These are phyloP conservation scores for Neospermospora avenae DNA, from an alignment of 2,329 filamentous ascomycete genomes.

Conservation along the genomic window DNA sequence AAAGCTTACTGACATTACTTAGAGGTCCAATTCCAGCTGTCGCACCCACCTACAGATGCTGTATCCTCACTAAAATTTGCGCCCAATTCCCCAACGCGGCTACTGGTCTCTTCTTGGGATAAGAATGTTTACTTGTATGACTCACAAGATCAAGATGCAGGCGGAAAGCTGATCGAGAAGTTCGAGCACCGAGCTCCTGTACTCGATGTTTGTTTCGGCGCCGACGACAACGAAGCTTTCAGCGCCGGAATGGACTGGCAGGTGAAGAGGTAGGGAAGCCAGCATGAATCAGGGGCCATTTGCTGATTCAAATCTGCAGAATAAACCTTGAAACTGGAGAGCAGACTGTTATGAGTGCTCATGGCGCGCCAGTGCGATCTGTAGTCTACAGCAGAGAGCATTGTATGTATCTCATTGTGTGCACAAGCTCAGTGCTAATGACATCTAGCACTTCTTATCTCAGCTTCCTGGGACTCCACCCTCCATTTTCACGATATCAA, in stretches of 20 bases:
- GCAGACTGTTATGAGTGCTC: conserved; percentile 73
- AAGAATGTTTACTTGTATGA: conserved; percentile 89
- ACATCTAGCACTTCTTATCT: conserved; percentile 66
- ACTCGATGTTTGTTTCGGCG: conserved; percentile 87
- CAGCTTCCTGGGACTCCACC: conserved; percentile 89
- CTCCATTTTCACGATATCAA: conserved; percentile 76
- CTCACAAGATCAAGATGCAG: conserved; percentile 52
- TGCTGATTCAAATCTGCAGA: conserved; percentile 36
- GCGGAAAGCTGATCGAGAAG: conserved; percentile 62
- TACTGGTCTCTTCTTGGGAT: conserved; percentile 96
- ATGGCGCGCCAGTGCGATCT: conserved; percentile 74
- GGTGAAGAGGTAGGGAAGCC: conserved; percentile 61
- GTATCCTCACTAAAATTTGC: conserved; percentile 87
- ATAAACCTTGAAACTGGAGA: conserved; percentile 71
- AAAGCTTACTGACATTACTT: conserved; percentile 7
- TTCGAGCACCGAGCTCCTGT: conserved; percentile 83
- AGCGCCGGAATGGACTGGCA: conserved; percentile 83
- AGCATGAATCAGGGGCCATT: background rate
- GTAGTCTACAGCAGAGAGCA: conserved; percentile 78
- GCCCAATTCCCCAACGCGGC: conserved; percentile 65
- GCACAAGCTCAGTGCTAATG: conserved; percentile 8
- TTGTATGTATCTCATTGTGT: conserved; percentile 43
- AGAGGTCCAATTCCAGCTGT: conserved; percentile 78
- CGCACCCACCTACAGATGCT: conserved; percentile 78
- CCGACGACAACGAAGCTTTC: conserved; percentile 78